A percentile compares a stretch with the other conserved stretches of the same genome.
Evolutionary conservation across 441 rosid species (phyloP).

Genomic region (Kokia cookei): DNA sequence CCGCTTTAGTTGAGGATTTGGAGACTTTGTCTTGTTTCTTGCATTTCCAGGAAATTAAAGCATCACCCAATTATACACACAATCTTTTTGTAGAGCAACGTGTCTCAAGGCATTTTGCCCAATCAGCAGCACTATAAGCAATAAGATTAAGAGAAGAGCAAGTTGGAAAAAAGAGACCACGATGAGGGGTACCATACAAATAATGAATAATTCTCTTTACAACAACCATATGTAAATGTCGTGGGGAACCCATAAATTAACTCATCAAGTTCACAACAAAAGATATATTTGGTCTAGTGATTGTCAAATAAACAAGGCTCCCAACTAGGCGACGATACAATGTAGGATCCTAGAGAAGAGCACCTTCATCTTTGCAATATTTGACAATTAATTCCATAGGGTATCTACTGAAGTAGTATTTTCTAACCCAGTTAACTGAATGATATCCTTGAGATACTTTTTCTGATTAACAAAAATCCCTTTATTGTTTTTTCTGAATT

Average conservation of each 20-base stretch:
- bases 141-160: not conserved
- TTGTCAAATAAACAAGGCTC: not conserved
- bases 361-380: not conserved
- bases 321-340: not conserved
- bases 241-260: not conserved
- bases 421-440: not conserved
- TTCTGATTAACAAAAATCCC: not conserved
- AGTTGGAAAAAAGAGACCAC: not conserved
- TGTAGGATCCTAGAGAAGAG: not conserved
- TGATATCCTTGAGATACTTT: not conserved
- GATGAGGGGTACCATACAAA: not conserved
- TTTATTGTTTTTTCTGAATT: not conserved
- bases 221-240: not conserved
- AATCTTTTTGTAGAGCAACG: not conserved
- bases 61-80: not conserved
- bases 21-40: no score
- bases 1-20: no score
- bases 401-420: not conserved
- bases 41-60: not conserved
- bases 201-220: not conserved
- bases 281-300: not conserved
- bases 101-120: not conserved
- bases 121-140: not conserved
- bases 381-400: not conserved
- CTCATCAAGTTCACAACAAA: not conserved